A percentile compares a stretch with the other conserved stretches of the same genome.
Evolutionary conservation across 352 stramenopile species (phyloP).

Genomic region (Globisporangium cystogenes): DNA sequence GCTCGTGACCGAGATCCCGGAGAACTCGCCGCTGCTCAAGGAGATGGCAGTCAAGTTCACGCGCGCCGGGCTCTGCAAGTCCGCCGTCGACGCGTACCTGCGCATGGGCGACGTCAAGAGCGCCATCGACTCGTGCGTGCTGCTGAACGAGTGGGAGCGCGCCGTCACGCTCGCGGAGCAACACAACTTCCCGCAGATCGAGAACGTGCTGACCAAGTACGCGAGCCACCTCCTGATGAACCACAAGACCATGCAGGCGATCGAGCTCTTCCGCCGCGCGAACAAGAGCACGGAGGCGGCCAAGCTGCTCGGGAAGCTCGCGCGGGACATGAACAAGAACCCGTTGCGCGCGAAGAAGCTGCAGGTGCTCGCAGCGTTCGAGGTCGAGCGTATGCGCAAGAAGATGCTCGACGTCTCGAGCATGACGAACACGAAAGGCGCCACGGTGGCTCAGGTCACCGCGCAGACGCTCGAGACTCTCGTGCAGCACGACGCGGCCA

Average conservation of each 20-base stretch:
- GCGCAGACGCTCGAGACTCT: slow-evolving; percentile 90
- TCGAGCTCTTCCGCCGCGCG: slow-evolving; percentile 91
- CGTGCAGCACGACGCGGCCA: slow-evolving; percentile 84
- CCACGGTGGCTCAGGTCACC: slow-evolving; percentile 76
- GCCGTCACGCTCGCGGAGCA: slow-evolving; percentile 88
- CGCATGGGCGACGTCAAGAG: slow-evolving; percentile 89
- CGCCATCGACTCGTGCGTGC: slow-evolving; percentile 90
- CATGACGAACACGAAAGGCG: slow-evolving; percentile 47
- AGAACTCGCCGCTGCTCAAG: slow-evolving; percentile 70
- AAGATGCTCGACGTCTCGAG: slow-evolving; percentile 83
- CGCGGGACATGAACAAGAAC: slow-evolving; percentile 75
- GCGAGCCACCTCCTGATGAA: slow-evolving; percentile 80
- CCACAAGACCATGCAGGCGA: slow-evolving; percentile 84
- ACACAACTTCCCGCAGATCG: slow-evolving; percentile 93
- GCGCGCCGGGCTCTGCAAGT: slow-evolving; percentile 72
- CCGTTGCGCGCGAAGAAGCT: slow-evolving; percentile 92
- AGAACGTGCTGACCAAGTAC: slow-evolving; percentile 90
- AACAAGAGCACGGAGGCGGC: slow-evolving; percentile 91
- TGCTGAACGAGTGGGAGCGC: slow-evolving; percentile 91
- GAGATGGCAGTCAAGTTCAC: slow-evolving; percentile 89
- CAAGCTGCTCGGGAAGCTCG: slow-evolving; percentile 86
- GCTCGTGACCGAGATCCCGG: slow-evolving; percentile 79
- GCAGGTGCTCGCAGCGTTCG: slow-evolving; percentile 90
- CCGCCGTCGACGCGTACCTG: slow-evolving; percentile 84
- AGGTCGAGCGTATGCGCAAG: slow-evolving; percentile 91